Percentiles rank a stretch among this genome's conserved stretches.
Conservation (phyloP, 1,284 basidiomycete genomes). For the Sphaerobolus stellatus region DNA sequence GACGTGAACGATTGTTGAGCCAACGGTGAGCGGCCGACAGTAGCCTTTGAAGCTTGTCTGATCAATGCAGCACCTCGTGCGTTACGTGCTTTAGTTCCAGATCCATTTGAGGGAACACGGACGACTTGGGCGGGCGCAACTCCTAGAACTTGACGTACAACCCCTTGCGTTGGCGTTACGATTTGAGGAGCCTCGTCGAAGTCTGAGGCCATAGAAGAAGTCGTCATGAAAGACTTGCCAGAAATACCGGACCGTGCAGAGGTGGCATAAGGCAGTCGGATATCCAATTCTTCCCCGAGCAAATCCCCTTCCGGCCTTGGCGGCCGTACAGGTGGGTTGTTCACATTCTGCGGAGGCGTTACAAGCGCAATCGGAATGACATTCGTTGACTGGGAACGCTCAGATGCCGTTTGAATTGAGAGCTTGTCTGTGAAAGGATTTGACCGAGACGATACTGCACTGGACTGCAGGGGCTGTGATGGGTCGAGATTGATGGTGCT, state of each 20-base stretch:
- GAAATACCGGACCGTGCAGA: slow-evolving; percentile 58
- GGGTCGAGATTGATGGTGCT: slow-evolving; percentile 61
- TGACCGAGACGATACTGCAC: slow-evolving; percentile 35
- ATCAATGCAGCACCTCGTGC: slow-evolving; percentile 35
- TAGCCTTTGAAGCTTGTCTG: slow-evolving; percentile 20
- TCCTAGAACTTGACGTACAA: slow-evolving; percentile 69
- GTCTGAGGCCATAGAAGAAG: slow-evolving; percentile 72
- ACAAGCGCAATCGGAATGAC: slow-evolving; percentile 83
- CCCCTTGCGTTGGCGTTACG: slow-evolving; percentile 62
- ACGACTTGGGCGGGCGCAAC: slow-evolving; percentile 77
- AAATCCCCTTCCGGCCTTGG: slow-evolving; percentile 49
- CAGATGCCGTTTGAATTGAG: slow-evolving; percentile 72
- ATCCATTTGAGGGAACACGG: slow-evolving; percentile 48
- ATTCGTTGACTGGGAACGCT: slow-evolving; percentile 71
- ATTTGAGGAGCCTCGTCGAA: slow-evolving; percentile 80
- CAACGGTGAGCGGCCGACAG: slow-evolving; percentile 55
- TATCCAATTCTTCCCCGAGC: slow-evolving; percentile 31
- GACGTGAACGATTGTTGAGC: slow-evolving; percentile 60
- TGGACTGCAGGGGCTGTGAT: slow-evolving; percentile 27
- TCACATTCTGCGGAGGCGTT: slow-evolving; percentile 38
- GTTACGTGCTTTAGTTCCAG: slow-evolving; percentile 22
- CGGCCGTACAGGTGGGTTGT: slow-evolving; percentile 51
- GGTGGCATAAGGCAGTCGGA: slow-evolving; percentile 40
- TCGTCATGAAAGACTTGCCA: slow-evolving; percentile 67
- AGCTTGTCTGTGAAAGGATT: slow-evolving; percentile 77